Conservation (phyloP, 1,139 yeast genomes). For the Pichia sp. region DNA sequence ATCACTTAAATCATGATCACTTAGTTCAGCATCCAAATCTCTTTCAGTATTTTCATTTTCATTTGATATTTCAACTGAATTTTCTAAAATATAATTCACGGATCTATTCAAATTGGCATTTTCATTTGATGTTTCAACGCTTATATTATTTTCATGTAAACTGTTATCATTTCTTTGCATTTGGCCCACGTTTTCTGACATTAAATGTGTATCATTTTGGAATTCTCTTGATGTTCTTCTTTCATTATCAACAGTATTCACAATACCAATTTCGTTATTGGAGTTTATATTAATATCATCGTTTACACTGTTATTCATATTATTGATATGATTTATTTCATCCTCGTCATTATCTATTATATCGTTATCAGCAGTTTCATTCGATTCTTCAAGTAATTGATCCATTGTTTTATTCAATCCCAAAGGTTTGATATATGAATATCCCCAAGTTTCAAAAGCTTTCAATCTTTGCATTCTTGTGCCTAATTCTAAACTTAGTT, state of each 20-base stretch:
- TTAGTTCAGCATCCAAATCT: slow-evolving; percentile 45
- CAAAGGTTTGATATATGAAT: slow-evolving; percentile 43
- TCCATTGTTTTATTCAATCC: slow-evolving; percentile 51
- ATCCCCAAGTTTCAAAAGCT: slow-evolving; percentile 43
- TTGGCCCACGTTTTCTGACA: slow-evolving; percentile 12
- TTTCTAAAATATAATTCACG: slow-evolving; percentile 6
- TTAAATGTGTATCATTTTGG: slow-evolving; percentile 5
- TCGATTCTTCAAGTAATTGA: slow-evolving; percentile 29
- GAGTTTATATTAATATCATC: slow-evolving; percentile 5
- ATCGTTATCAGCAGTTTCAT: slow-evolving; percentile 6
- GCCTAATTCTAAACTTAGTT: slow-evolving; percentile 22
- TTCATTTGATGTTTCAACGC: not conserved
- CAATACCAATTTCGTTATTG: slow-evolving; percentile 5
- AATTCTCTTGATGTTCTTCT: not conserved
- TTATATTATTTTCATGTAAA: not conserved
- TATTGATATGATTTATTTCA: not conserved
- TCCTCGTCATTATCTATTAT: slow-evolving; percentile 1
- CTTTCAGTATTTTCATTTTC: slow-evolving; percentile 15
- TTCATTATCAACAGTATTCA: not conserved
- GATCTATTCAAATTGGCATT: not conserved
- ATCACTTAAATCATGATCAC: slow-evolving; percentile 34
- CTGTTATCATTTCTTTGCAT: slow-evolving; percentile 6
- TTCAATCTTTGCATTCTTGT: slow-evolving; percentile 33
- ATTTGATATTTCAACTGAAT: not conserved
- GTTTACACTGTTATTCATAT: not conserved